Conservation (phyloP, 768 basidiomycete genomes). For the Termitomyces eurrhizus region DNA sequence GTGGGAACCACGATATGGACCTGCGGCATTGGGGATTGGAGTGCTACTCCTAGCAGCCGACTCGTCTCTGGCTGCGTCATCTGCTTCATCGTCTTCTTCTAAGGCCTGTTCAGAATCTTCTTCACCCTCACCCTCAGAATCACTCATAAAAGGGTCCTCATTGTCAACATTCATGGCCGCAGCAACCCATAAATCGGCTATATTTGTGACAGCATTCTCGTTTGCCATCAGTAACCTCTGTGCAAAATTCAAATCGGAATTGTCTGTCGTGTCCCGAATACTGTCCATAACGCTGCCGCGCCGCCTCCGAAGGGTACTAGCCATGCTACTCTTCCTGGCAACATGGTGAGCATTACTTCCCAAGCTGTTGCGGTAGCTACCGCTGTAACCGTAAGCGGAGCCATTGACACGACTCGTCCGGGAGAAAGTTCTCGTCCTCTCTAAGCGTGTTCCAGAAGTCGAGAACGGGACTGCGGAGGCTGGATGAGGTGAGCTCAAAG, state of each 20-base stretch:
- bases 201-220: conserved; percentile 90
- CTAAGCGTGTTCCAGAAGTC: conserved; percentile 33
- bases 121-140: conserved; percentile 35
- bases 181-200: conserved; percentile 97
- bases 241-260: conserved; percentile 74
- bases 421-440: conserved; percentile 47
- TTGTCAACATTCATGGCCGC: conserved; percentile 95
- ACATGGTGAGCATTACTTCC: conserved; percentile 43
- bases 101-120: conserved; percentile 24
- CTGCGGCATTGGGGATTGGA: conserved; percentile 3
- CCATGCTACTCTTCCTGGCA: conserved; percentile 51
- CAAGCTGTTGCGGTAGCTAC: conserved; percentile 51
- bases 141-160: conserved; percentile 73
- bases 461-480: conserved; percentile 46
- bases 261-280: conserved; percentile 32
- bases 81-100: conserved; percentile 28
- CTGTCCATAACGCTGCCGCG: conserved; percentile 48
- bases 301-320: conserved; percentile 47
- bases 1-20: conserved; percentile 23
- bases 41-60: conserved; percentile 17
- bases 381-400: conserved; percentile 76
- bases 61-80: conserved; percentile 20
- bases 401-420: conserved; percentile 62
- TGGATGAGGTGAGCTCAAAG: conserved; percentile 25
- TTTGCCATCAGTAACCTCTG: conserved; percentile 89